Conservation (phyloP, 1,284 basidiomycete genomes). For the Rhodotorula sp. region DNA sequence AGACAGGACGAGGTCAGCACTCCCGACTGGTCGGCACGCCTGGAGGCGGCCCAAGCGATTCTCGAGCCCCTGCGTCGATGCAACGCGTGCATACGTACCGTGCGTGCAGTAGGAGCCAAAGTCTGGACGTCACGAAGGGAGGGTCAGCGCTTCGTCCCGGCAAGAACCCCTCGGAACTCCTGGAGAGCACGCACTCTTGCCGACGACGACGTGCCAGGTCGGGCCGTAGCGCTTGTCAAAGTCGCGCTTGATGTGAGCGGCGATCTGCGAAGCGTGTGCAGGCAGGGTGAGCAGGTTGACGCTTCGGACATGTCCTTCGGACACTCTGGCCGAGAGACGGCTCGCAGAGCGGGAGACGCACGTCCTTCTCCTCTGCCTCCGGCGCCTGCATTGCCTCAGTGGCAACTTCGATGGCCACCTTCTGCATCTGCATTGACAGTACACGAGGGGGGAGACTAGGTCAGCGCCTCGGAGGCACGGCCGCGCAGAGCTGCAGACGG, state of each 20-base stretch:
- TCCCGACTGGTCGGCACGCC: no score
- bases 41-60: background rate
- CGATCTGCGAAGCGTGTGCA: constrained; percentile 62
- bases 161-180: background rate
- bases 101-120: constrained; percentile 41
- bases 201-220: constrained; percentile 97
- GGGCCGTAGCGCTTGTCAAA: constrained; percentile 87
- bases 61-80: background rate
- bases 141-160: background rate
- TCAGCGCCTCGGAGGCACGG: background rate
- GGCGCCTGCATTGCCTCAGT: constrained; percentile 82
- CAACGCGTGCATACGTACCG: background rate
- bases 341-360: background rate
- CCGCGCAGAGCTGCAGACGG: no score
- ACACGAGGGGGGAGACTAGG: background rate
- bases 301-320: background rate
- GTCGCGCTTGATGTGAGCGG: constrained; percentile 95
- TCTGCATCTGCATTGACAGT: constrained; percentile 67
- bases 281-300: no score
- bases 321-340: no score
- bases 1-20: background rate
- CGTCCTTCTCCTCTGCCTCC: constrained; percentile 44
- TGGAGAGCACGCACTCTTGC: constrained; percentile 65
- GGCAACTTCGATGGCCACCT: constrained; percentile 84
- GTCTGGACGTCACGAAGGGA: background rate